phyloP scores from a whole-genome alignment of 75 land plant genomes.

The Chamaecyparis obtusa region DNA sequence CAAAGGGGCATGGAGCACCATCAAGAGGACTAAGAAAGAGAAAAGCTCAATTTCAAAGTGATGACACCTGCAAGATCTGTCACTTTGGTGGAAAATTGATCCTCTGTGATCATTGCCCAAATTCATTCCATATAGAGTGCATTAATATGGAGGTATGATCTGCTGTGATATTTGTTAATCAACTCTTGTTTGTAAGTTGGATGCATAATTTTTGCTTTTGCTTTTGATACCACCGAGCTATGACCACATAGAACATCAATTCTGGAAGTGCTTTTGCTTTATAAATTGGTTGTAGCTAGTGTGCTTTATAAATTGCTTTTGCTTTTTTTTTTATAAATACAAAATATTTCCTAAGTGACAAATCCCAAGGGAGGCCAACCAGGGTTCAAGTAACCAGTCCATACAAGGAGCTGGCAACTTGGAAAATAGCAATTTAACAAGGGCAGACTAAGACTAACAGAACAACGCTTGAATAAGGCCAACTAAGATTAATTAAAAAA shows the following conservation, averaged over 20 bases:
- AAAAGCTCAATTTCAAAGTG: conserved; percentile 26
- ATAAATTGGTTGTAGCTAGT: no score
- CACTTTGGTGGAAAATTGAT: conserved; percentile 69
- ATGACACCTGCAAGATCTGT: conserved; percentile 74
- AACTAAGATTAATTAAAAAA: no score
- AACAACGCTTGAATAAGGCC: no score
- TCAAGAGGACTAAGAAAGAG: conserved; percentile 10
- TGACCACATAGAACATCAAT: background rate
- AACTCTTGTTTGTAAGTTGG: background rate
- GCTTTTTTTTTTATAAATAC: no score
- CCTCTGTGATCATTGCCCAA: conserved; percentile 88
- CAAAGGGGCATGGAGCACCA: background rate
- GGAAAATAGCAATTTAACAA: no score
- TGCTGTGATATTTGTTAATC: background rate
- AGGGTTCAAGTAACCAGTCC: no score
- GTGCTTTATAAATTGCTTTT: no score
- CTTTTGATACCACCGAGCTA: background rate
- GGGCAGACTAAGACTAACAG: no score
- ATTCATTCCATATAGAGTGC: conserved; percentile 72
- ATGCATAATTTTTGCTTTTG: background rate
- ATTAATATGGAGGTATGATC: conserved; percentile 65
- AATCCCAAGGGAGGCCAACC: no score
- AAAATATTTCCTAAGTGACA: no score
- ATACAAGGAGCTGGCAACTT: no score
- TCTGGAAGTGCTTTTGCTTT: conserved; percentile 1